Base-by-base conservation (phyloP, 1,284 basidiomycete genomes). In the Tausonia pullulans region DNA sequence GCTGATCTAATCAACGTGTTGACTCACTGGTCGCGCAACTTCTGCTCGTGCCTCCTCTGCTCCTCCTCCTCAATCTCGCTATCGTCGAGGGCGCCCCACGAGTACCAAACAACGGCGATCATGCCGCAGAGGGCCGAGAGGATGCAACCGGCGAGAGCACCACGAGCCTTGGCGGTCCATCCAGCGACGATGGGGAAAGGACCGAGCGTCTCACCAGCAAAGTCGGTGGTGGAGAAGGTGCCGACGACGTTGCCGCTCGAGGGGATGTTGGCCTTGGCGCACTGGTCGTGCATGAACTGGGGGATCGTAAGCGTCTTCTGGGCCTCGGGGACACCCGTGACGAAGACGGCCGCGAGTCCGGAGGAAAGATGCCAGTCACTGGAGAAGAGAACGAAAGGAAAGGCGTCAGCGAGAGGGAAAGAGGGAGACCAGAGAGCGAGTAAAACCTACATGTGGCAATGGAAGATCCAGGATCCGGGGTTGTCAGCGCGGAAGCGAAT, bases 131-230 rank as follows among this genome's bases (percentile, higher is more conserved):
- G 78, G 1, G 89, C 90, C 0, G 88, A 84, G 66, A 95, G 76
- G 62, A 93, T 84, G 72, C 90, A 92, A 59, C 88, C 92, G 0
- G 84, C 81, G 81, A 98, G 84, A 39, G 93, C 92, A 44, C 84
- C 83, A 67, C 91, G 88, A 43, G 87, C 90, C 74, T 81, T 85
- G 41, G 84, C 75, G 64, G 82, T 83, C 90, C 90, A 94, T n/a
- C 88, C 88, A 59, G 85, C 54, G 9, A 67, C 54, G 51, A 89
- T 87, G 16, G 78, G 81, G 78, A 75, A 88, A 13, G 88, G 88
- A 7, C 88, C 88, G 13, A 81, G 69, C 3, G 77, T 77, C 70
- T 71, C 44, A 44, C 58, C 66, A 11, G 51, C 1, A 5, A 65
- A 51, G 46, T 67, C 63, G 49, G 66, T 59, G 14, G 63, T 64